Conservation (phyloP, 106 monocot genomes). For the Agapanthus africanus region DNA sequence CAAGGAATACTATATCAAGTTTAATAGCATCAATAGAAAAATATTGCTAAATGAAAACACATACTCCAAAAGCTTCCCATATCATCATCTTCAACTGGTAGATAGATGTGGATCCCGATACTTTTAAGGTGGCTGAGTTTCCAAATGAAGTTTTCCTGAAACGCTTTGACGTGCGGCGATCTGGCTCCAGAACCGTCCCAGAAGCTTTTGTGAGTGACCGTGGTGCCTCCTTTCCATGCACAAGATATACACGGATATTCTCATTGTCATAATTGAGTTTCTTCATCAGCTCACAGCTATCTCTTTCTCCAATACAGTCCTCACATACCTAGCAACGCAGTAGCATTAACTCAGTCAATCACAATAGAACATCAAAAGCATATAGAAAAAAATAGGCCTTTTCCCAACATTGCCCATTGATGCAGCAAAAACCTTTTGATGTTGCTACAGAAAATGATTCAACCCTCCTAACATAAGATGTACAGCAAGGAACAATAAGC, state of each 20-base stretch:
- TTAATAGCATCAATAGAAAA: neutral
- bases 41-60: slow-evolving; percentile 3
- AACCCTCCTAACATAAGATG: neutral
- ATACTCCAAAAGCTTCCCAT: slow-evolving; percentile 99
- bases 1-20: neutral
- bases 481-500: neutral
- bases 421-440: neutral
- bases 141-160: slow-evolving; percentile 65
- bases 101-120: slow-evolving; percentile 74
- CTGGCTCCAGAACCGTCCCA: slow-evolving; percentile 34
- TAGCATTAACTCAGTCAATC: neutral
- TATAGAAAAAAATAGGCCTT: neutral
- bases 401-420: slow-evolving; percentile 2
- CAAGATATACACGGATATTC: slow-evolving; percentile 72
- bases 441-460: neutral
- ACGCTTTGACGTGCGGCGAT: slow-evolving; percentile 80
- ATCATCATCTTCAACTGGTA: slow-evolving; percentile 99
- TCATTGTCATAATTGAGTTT: slow-evolving; percentile 85
- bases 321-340: slow-evolving; percentile 65
- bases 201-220: slow-evolving; percentile 73
- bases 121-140: slow-evolving; percentile 65
- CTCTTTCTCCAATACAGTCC: slow-evolving; percentile 94
- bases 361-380: neutral
- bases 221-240: slow-evolving; percentile 89
- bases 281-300: slow-evolving; percentile 65